Conservation (phyloP, 768 basidiomycete genomes). For the Kwoniella heveanensis region DNA sequence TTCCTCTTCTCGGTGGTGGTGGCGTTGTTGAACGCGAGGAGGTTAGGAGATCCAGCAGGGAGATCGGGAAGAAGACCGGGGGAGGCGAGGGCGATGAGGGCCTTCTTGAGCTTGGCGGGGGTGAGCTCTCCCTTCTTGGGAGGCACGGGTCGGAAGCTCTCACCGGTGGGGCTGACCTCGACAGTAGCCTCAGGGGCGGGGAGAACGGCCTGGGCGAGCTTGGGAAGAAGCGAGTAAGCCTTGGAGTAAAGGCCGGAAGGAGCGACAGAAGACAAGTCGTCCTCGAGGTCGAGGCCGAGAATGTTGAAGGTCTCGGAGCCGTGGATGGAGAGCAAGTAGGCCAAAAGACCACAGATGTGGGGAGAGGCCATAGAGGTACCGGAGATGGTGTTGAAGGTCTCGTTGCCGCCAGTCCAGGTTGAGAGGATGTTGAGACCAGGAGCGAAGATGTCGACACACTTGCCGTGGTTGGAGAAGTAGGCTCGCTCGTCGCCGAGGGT, state of each 20-base stretch:
- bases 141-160: constrained; percentile 31
- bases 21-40: constrained; percentile 56
- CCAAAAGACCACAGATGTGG: constrained; percentile 76
- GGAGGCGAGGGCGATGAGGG: constrained; percentile 67
- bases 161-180: constrained; percentile 16
- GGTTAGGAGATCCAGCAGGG: constrained; percentile 54
- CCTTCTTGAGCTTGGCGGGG: constrained; percentile 75
- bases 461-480: constrained; percentile 82
- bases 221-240: constrained; percentile 63
- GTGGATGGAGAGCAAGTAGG: constrained; percentile 89
- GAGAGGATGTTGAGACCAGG: constrained; percentile 89
- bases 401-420: constrained; percentile 71
- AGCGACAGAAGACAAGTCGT: background rate
- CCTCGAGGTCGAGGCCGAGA: constrained; percentile 19
- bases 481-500: constrained; percentile 58
- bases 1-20: constrained; percentile 26
- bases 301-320: constrained; percentile 60
- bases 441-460: constrained; percentile 89
- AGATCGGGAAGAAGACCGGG: constrained; percentile 62
- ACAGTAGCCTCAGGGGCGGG: constrained; percentile 57
- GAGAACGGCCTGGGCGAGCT: constrained; percentile 64
- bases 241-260: constrained; percentile 49
- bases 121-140: constrained; percentile 59
- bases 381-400: constrained; percentile 68
- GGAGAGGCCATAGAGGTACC: constrained; percentile 79